Percentiles rank a stretch among this genome's conserved stretches.
Evolutionary conservation across 257 asterid genomes (phyloP).

Genomic region (Parsonsia alboflavescens): DNA sequence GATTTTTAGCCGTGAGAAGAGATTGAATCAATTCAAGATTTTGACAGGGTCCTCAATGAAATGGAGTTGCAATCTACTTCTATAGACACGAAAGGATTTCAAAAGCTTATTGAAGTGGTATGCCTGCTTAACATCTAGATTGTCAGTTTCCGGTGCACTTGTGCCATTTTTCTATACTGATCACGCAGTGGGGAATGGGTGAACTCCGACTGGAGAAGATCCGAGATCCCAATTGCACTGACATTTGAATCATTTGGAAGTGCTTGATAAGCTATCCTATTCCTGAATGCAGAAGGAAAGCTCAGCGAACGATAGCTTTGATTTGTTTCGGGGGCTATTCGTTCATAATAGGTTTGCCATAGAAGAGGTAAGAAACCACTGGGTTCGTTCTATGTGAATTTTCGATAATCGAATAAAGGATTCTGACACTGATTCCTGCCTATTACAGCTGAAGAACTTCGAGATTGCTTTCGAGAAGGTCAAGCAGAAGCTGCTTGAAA

Average conservation of each 20-base stretch:
- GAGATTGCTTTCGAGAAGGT: slow-evolving; percentile 53
- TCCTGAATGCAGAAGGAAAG: slow-evolving; percentile 65
- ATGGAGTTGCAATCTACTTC: slow-evolving; percentile 68
- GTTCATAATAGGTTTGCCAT: slow-evolving; percentile 70
- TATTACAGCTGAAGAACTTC: slow-evolving; percentile 49
- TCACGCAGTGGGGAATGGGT: neutral
- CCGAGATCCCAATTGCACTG: neutral
- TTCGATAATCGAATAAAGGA: neutral
- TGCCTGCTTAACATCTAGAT: neutral
- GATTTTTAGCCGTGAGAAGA: neutral
- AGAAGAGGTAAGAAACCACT: slow-evolving; percentile 45
- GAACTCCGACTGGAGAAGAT: neutral
- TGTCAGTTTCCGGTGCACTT: neutral
- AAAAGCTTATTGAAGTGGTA: slow-evolving; percentile 91
- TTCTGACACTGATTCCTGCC: neutral
- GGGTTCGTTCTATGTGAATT: neutral
- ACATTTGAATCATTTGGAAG: neutral
- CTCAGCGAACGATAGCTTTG: slow-evolving; percentile 59
- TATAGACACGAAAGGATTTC: slow-evolving; percentile 79
- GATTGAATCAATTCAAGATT: neutral
- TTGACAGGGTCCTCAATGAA: slow-evolving; percentile 62
- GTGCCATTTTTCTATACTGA: neutral
- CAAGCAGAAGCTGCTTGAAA: slow-evolving; percentile 47
- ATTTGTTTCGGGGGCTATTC: slow-evolving; percentile 71
- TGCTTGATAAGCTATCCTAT: neutral